Evolutionary conservation across 805 yeast species (phyloP).

Genomic region (Yamadazyma ubonensis): DNA sequence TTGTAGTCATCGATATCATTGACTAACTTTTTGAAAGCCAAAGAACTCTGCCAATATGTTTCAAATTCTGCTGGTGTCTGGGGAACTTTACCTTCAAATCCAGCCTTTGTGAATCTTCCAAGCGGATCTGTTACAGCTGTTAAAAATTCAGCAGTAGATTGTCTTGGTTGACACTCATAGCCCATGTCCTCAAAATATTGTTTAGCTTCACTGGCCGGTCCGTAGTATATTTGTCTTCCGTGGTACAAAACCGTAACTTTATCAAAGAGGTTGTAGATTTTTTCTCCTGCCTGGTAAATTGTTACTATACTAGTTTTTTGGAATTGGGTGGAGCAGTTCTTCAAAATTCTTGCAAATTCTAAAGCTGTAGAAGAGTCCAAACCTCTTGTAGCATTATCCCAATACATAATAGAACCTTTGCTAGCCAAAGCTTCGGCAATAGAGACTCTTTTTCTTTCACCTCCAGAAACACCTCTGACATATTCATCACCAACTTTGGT

Average conservation of each 20-base stretch:
- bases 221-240: conserved; percentile 47
- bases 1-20: conserved; percentile 44
- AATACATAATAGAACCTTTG: conserved; percentile 52
- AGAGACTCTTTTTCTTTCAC: conserved; percentile 79
- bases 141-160: conserved; percentile 65
- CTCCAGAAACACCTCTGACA: conserved; percentile 75
- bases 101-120: conserved; percentile 51
- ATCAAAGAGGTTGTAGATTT: conserved; percentile 47
- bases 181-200: conserved; percentile 61
- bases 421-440: conserved; percentile 71
- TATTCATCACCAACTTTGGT: conserved; percentile 64
- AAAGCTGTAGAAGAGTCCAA: conserved; percentile 81
- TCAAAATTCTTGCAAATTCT: conserved; percentile 65
- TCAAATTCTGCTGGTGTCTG: conserved; percentile 57
- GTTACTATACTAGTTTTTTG: conserved; percentile 57
- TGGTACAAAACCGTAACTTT: conserved; percentile 45
- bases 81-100: conserved; percentile 53
- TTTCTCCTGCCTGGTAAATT: conserved; percentile 51
- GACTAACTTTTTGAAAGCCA: conserved; percentile 44
- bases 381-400: conserved; percentile 83
- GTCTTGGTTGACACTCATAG: conserved; percentile 56
- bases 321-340: conserved; percentile 51
- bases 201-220: conserved; percentile 41
- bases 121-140: conserved; percentile 65
- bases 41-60: conserved; percentile 56